Base-by-base conservation (phyloP, 345 rosid genomes). In the Geranium rotundifolium region DNA sequence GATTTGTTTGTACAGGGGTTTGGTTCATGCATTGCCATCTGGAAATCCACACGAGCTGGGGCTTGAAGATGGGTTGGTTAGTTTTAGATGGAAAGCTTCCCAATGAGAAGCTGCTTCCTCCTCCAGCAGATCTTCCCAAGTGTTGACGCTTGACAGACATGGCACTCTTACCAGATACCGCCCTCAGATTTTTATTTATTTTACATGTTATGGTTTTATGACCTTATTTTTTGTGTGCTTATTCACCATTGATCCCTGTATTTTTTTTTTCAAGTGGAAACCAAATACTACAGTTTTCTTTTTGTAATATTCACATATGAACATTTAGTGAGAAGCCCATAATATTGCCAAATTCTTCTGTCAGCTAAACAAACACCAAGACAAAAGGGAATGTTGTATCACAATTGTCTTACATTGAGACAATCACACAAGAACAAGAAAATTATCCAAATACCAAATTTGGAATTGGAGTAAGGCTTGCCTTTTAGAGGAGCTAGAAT, bases 11-110 rank as follows among this genome's bases (percentile, higher is more conserved):
- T 46, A 46, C 66, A 84, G 88, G 88, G 52, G 85, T 81, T 15
- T 85, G 88, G 88, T 83, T 83, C 76, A 85, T 85, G 91, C 88
- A 85, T 67, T 83, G 91, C 63, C 89, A 83, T 71, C 77, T 86
- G 63, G 92, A 86, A 69, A 87, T 86, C 41, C 92, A 86, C 77
- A 84, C 89, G 18, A 86, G 83, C 64, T 81, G 92, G 92, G 92
- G 89, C 63, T 69, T 82, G 73, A 82, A 73, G 68, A 84, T 80
- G 91, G 92, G 84, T 63, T 86, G 89, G 89, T 65, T 82, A 50
- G 89, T 86, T 31, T 80, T 84, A 69, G 84, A 86, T 62, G 89
- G 89, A 62, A 79, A 86, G 58, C 77, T 78, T 63, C 82, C 84
- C 16, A 74, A 77, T 63, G 84, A 86, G 76, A 86, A 86, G 57